A percentile compares a stretch with the other conserved stretches of the same genome.
Evolutionary conservation across 805 yeast genomes (phyloP).

Genomic region (Naumovozyma castellii): DNA sequence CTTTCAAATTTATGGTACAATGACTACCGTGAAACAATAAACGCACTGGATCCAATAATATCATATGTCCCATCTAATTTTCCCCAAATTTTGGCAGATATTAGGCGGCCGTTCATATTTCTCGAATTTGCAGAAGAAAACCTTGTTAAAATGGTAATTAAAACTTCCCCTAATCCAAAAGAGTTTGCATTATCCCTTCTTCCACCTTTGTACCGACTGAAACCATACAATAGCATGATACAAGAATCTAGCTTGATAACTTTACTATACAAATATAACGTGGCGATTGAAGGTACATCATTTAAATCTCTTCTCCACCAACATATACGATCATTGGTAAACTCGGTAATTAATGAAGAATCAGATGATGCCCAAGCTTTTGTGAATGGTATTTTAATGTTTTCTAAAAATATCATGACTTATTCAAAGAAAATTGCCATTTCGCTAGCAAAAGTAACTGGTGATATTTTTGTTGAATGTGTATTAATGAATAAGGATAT

Average conservation of each 20-base stretch:
- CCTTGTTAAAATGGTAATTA: too few species aligned
- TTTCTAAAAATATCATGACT: conserved; percentile 2
- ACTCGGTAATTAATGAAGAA: too few species aligned
- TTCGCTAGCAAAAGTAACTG: conserved; percentile 4
- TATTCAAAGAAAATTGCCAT: conserved; percentile 6
- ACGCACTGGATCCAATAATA: conserved; percentile 7
- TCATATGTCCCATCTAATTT: conserved; percentile 8
- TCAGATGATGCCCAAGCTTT: too few species aligned
- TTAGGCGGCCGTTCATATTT: not conserved
- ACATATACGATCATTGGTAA: conserved; percentile 1
- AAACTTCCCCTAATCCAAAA: not conserved
- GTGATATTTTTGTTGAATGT: conserved; percentile 7
- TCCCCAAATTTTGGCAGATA: conserved; percentile 5
- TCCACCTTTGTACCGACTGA: too few species aligned
- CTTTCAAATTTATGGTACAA: too few species aligned
- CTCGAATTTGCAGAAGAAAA: not conserved
- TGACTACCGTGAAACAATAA: conserved; percentile 1
- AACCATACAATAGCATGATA: not conserved
- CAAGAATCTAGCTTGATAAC: conserved; percentile 5
- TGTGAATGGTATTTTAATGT: conserved; percentile 1
- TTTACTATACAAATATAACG: conserved; percentile 6
- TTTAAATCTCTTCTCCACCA: conserved; percentile 7
- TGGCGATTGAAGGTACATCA: conserved; percentile 3
- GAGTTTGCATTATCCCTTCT: too few species aligned
- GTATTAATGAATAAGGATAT: conserved; percentile 4